Conservation (phyloP, 768 basidiomycete genomes). For the Boletus rubescentipes region DNA sequence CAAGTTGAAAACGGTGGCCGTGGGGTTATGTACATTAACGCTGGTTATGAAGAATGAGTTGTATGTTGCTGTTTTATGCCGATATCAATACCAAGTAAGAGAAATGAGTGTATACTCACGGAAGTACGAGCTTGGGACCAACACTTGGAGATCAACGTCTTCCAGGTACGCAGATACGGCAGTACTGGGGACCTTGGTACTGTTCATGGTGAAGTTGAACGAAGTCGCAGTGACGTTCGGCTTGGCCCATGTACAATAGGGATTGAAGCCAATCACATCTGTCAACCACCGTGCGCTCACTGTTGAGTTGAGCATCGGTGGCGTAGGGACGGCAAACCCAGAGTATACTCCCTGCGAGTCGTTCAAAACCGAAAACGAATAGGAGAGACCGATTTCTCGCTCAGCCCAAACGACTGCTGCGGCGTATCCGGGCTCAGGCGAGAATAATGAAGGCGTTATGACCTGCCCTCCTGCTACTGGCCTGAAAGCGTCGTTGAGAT, state of each 20-base stretch:
- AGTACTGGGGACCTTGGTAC: neutral
- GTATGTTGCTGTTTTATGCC: conserved; percentile 3
- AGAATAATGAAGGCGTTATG: neutral
- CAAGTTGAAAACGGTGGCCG: conserved; percentile 11
- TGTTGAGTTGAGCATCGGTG: conserved; percentile 10
- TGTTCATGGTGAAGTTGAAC: conserved; percentile 19
- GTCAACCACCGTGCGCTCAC: conserved; percentile 23
- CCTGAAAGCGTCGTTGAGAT: neutral
- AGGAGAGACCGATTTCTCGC: conserved; percentile 11
- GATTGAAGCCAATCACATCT: conserved; percentile 21
- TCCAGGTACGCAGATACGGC: conserved; percentile 9
- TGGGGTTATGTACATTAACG: conserved; percentile 17
- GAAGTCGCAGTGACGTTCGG: conserved; percentile 18
- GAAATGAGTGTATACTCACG: conserved; percentile 6
- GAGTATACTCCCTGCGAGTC: conserved; percentile 13
- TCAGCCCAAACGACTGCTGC: conserved; percentile 19
- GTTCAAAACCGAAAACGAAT: conserved; percentile 10
- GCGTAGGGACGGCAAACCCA: conserved; percentile 10
- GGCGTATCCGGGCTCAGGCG: conserved; percentile 7
- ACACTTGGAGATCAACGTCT: conserved; percentile 9
- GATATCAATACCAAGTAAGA: neutral
- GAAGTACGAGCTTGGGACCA: conserved; percentile 15
- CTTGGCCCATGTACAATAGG: conserved; percentile 22
- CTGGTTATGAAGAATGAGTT: conserved; percentile 7
- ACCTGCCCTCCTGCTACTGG: conserved; percentile 4